phyloP scores from a whole-genome alignment of 148 eudicot genomes.

The Rhododendron vialii region DNA sequence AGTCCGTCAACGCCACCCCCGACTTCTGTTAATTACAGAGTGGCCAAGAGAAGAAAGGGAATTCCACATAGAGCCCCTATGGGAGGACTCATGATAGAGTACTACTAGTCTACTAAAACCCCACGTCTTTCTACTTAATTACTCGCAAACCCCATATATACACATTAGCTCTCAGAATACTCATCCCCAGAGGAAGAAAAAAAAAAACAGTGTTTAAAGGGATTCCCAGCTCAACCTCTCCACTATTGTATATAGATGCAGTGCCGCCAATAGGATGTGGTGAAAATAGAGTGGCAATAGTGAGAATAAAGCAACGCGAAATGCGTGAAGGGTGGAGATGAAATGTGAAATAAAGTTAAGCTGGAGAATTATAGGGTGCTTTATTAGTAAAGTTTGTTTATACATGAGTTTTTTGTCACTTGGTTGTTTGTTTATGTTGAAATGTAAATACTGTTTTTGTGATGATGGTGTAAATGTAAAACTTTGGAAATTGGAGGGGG shows the following conservation, averaged over 20 bases:
- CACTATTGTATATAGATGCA: constrained; percentile 18
- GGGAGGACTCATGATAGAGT: constrained; percentile 52
- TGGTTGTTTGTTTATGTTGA: background rate
- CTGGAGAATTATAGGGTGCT: constrained; percentile 9
- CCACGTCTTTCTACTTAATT: constrained; percentile 1
- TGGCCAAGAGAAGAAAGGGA: constrained; percentile 86
- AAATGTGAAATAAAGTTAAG: background rate
- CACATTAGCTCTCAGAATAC: background rate
- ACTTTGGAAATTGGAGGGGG: background rate
- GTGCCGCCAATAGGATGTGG: background rate
- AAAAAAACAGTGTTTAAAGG: constrained; percentile 7
- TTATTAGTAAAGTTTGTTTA: constrained; percentile 1
- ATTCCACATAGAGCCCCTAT: constrained; percentile 96
- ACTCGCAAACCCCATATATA: constrained; percentile 10
- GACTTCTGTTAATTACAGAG: constrained; percentile 41
- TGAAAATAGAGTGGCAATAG: constrained; percentile 8
- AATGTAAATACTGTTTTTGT: constrained; percentile 14
- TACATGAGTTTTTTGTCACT: background rate
- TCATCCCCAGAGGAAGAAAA: background rate
- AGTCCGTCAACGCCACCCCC: constrained; percentile 84
- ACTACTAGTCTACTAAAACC: constrained; percentile 19
- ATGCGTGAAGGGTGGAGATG: background rate
- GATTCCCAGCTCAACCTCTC: background rate
- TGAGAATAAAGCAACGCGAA: constrained; percentile 17
- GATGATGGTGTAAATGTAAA: background rate